Conservation (phyloP, 179 eudicot species). For the Spinacia oleracea region DNA sequence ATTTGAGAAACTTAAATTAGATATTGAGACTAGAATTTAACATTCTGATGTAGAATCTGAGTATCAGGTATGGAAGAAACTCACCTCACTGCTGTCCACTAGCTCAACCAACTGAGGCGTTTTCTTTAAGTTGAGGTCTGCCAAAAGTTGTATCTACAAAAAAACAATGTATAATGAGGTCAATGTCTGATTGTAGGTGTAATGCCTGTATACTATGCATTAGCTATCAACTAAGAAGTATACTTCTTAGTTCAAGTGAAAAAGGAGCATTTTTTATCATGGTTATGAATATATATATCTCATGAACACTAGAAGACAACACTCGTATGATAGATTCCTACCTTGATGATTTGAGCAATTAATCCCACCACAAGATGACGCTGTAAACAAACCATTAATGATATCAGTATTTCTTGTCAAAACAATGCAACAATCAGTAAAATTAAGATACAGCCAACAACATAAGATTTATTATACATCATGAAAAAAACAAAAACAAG, state of each 20-base stretch:
- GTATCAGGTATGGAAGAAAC: conserved; percentile 10
- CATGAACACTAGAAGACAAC: conserved; percentile 13
- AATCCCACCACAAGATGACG: conserved; percentile 95
- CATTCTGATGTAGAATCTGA: background rate
- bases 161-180: conserved; percentile 18
- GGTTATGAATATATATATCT: background rate
- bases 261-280: background rate
- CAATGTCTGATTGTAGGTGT: conserved; percentile 4
- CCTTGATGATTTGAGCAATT: conserved; percentile 98
- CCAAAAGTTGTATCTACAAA: conserved; percentile 85
- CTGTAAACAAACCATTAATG: conserved; percentile 46
- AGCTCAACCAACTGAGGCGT: conserved; percentile 95
- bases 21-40: conserved; percentile 5
- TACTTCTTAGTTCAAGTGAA: conserved; percentile 12
- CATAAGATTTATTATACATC: background rate
- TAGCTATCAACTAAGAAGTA: background rate
- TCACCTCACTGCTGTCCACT: conserved; percentile 87
- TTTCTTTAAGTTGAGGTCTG: conserved; percentile 94
- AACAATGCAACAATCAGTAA: background rate
- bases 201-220: conserved; percentile 11
- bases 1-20: conserved; percentile 12
- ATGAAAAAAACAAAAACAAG: background rate
- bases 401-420: conserved; percentile 24
- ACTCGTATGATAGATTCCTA: conserved; percentile 28
- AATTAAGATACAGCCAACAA: conserved; percentile 1